A percentile compares a stretch with the other conserved stretches of the same genome.
These are phyloP conservation scores for Acanthamoeba lenticulata DNA, from an alignment of 208 protist genomes.

Conservation along the genomic window DNA sequence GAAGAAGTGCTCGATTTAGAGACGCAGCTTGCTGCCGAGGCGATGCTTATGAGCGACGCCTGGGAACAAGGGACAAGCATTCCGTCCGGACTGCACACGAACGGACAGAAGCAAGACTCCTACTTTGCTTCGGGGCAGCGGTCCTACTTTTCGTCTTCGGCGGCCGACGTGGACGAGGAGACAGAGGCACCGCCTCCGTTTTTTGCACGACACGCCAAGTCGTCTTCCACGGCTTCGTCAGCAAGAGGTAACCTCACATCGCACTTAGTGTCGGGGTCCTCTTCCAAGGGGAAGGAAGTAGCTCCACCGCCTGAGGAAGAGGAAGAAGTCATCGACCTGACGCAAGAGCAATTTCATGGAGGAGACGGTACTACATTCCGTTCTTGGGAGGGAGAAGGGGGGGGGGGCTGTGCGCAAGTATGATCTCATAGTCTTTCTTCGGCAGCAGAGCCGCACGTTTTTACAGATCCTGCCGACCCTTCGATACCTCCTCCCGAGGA, in stretches of 20 bases:
- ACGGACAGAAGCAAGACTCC: no score
- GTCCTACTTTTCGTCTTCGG: background rate
- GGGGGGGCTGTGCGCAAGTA: no score
- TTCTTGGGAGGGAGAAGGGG: no score
- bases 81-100: background rate
- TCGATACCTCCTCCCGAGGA: background rate
- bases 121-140: no score
- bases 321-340: slow-evolving; percentile 7
- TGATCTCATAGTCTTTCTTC: background rate
- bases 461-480: background rate
- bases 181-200: background rate
- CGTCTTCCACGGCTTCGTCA: background rate
- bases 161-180: background rate
- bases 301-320: background rate
- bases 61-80: background rate
- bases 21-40: background rate
- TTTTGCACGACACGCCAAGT: background rate
- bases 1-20: background rate
- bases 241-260: background rate
- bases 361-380: background rate
- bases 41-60: background rate
- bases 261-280: background rate
- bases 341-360: background rate
- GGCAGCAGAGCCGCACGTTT: background rate
- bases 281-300: background rate